phyloP scores from a whole-genome alignment of 495 filamentous ascomycete species.

The Astrocystis sublimbata region DNA sequence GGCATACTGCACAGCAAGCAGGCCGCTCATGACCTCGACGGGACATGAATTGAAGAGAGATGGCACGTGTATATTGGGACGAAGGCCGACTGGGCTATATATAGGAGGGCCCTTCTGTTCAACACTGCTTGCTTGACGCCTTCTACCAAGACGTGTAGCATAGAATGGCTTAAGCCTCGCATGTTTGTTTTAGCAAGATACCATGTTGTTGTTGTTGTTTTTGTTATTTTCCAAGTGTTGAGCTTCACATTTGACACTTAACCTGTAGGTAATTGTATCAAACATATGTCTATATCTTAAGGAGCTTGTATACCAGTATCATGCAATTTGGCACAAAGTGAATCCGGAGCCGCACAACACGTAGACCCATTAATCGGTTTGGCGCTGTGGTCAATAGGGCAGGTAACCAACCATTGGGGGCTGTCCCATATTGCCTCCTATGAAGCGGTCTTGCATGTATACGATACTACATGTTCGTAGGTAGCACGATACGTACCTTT shows the following conservation, averaged over 20 bases:
- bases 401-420: neutral
- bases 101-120: slow-evolving; percentile 13
- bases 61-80: slow-evolving; percentile 19
- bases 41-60: slow-evolving; percentile 18
- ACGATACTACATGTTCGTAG: neutral
- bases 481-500: neutral
- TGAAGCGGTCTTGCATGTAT: too few relatives aligned
- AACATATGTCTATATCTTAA: neutral
- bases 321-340: slow-evolving; percentile 14
- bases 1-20: neutral
- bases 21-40: slow-evolving; percentile 16
- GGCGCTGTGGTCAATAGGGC: neutral
- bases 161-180: slow-evolving; percentile 15
- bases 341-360: neutral
- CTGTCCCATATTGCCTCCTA: slow-evolving; percentile 2
- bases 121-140: slow-evolving; percentile 4
- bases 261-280: slow-evolving; percentile 4
- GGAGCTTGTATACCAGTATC: neutral
- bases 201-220: slow-evolving; percentile 10
- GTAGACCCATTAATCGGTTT: neutral
- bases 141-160: slow-evolving; percentile 8
- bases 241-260: slow-evolving; percentile 1
- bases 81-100: slow-evolving; percentile 16
- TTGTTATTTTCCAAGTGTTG: slow-evolving; percentile 2
- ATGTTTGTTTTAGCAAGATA: slow-evolving; percentile 21